Evolutionary conservation across 2,329 filamentous ascomycete species (phyloP).

Genomic region (Alternaria panax): DNA sequence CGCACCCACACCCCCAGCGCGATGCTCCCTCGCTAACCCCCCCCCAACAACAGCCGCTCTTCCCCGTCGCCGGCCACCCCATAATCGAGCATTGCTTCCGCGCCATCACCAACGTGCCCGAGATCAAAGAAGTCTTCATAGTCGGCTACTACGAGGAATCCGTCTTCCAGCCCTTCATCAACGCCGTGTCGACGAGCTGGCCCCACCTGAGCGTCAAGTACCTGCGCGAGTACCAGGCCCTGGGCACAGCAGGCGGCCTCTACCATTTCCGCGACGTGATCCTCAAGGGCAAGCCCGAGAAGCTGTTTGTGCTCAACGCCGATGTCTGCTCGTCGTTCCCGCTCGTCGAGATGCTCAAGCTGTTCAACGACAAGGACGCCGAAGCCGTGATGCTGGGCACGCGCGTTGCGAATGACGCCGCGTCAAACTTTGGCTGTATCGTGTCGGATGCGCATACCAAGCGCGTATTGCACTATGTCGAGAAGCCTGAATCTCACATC

Average conservation of each 20-base stretch:
- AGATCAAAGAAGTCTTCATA: slow-evolving; percentile 94
- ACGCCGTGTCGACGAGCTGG: slow-evolving; percentile 83
- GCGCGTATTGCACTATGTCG: slow-evolving; percentile 97
- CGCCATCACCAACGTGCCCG: slow-evolving; percentile 86
- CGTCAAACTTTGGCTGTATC: slow-evolving; percentile 97
- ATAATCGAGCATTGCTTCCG: slow-evolving; percentile 98
- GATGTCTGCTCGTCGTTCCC: slow-evolving; percentile 99
- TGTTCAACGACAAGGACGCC: slow-evolving; percentile 93
- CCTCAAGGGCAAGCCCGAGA: slow-evolving; percentile 91
- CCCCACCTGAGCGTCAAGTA: slow-evolving; percentile 91
- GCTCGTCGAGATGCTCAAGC: slow-evolving; percentile 89
- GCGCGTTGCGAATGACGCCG: slow-evolving; percentile 86
- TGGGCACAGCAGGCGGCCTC: slow-evolving; percentile 93
- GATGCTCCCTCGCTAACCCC: slow-evolving; percentile 31
- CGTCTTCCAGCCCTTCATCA: slow-evolving; percentile 98
- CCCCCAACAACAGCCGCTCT: slow-evolving; percentile 83
- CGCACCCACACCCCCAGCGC: too few species aligned
- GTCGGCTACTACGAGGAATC: slow-evolving; percentile 99
- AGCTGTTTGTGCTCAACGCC: slow-evolving; percentile 96
- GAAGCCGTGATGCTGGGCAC: slow-evolving; percentile 97
- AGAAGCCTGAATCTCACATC: slow-evolving; percentile 97
- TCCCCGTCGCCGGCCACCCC: slow-evolving; percentile 96
- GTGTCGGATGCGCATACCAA: slow-evolving; percentile 93
- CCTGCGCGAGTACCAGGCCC: slow-evolving; percentile 93
- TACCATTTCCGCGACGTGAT: slow-evolving; percentile 99